Base-by-base conservation (phyloP, 768 basidiomycete genomes). In the Lentinula edodes region DNA sequence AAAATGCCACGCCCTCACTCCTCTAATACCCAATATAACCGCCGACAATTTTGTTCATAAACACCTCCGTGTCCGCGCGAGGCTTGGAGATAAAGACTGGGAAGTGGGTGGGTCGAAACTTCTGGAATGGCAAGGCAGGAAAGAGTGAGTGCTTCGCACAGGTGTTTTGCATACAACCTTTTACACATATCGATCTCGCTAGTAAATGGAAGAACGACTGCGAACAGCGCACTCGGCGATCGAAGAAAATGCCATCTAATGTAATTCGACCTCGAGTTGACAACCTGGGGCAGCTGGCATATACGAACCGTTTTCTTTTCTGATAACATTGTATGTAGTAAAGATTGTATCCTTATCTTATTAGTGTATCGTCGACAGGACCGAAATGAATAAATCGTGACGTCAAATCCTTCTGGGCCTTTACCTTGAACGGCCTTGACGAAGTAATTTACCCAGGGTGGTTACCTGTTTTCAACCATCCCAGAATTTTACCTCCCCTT, bases 21-120 rank as follows among this genome's bases (percentile, higher is more conserved):
- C 86, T 1, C 76, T 91, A 71, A 78, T 88, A 64, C 85, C 88
- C 0, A 90, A 90, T 69, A 82, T 85, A 67, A 69, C 79, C 1
- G 73, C 87, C 64, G 87, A 91, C 66, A 83, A 76, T 64, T 71
- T 78, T 16, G 81, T 91, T 3, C 83, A 82, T 61, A 83, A 79
- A 66, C 82, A 90, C 65, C 71, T 90, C n/a, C 73, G 77, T 16
- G 77, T 83, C 13, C 72, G 80, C 2, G 76, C 68, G 23, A 45
- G 16, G 35, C 64, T 65, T 23, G 80, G 84, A 23, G 67, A 74
- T 32, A 71, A 71, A 16, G 86, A 83, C 16, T 90, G 87, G 87
- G 71, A 77, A 54, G 69, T 71, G 13, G 77, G 69, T 39, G 89
- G 87, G 0, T 65, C 66, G 35, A 80, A 73, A 63, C 72, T 71